phyloP scores from a whole-genome alignment of 1,284 basidiomycete genomes.

The Naganishia sp. region DNA sequence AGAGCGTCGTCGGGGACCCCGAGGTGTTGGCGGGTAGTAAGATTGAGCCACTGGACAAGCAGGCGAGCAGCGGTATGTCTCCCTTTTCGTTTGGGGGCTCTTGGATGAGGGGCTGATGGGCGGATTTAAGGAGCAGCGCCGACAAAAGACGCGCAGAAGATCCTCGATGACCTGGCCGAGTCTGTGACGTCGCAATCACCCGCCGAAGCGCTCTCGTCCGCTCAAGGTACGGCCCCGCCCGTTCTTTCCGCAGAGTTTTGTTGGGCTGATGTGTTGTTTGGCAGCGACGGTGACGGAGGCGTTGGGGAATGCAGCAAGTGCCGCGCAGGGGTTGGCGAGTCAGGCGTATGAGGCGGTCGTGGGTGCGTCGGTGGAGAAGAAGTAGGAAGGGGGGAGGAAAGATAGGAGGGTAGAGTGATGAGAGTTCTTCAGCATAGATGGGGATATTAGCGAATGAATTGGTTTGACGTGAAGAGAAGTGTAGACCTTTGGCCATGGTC shows the following conservation, averaged over 20 bases:
- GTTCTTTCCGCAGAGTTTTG: neutral
- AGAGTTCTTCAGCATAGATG: too few relatives aligned
- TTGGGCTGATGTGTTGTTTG: neutral
- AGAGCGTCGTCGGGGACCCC: constrained; percentile 16
- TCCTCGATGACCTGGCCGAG: constrained; percentile 12
- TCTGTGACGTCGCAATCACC: constrained; percentile 10
- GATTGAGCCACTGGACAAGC: constrained; percentile 22
- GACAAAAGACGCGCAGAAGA: constrained; percentile 13
- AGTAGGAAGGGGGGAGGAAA: too few relatives aligned
- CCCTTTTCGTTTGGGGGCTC: too few relatives aligned
- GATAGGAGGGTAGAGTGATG: too few relatives aligned
- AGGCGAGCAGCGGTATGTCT: neutral
- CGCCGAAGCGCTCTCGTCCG: constrained; percentile 8
- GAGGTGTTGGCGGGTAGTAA: neutral
- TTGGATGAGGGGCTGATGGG: neutral
- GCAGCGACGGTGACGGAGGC: constrained; percentile 12
- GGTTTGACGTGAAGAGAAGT: too few relatives aligned
- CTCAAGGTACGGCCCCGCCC: constrained; percentile 11
- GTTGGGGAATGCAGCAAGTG: neutral
- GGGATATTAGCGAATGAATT: too few relatives aligned
- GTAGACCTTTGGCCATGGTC: too few relatives aligned
- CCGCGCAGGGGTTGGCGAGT: constrained; percentile 19
- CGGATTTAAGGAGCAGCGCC: neutral
- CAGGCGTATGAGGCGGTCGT: constrained; percentile 26
- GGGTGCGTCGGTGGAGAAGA: neutral